These are phyloP conservation scores for Prunus davidiana DNA, from an alignment of 306 rosid species.

Conservation along the genomic window DNA sequence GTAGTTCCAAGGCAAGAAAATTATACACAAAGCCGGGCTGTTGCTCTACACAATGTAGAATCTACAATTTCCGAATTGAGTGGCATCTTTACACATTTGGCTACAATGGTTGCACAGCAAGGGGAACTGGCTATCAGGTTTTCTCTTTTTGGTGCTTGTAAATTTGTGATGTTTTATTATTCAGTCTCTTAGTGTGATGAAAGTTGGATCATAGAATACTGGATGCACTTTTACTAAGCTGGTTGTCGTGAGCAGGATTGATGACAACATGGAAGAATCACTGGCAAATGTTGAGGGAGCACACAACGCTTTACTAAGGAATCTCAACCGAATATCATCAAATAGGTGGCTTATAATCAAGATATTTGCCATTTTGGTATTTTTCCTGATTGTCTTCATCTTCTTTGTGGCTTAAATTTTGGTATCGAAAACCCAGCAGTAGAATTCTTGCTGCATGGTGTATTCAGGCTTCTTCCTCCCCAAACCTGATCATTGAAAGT, in stretches of 20 bases:
- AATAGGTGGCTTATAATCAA: constrained; percentile 88
- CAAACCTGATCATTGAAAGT: background rate
- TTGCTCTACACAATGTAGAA: constrained; percentile 89
- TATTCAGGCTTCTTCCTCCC: background rate
- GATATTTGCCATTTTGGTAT: constrained; percentile 68
- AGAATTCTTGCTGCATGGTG: constrained; percentile 15
- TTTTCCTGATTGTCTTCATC: constrained; percentile 71
- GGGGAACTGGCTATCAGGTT: constrained; percentile 99
- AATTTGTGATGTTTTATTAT: too few relatives aligned
- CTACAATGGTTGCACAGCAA: constrained; percentile 97
- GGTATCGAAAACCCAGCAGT: constrained; percentile 5
- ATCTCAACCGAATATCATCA: constrained; percentile 81
- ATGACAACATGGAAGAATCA: constrained; percentile 92
- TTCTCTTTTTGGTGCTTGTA: constrained; percentile 14
- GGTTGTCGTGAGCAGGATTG: constrained; percentile 59
- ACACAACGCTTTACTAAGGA: constrained; percentile 72
- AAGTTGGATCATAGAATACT: too few relatives aligned
- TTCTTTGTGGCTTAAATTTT: constrained; percentile 71
- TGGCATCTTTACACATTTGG: constrained; percentile 88
- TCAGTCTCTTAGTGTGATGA: background rate
- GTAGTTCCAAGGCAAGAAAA: constrained; percentile 81
- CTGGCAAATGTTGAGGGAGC: constrained; percentile 92
- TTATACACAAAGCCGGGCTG: constrained; percentile 64
- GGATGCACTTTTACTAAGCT: background rate
- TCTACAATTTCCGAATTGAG: constrained; percentile 93